Base-by-base conservation (phyloP, 1,284 basidiomycete genomes). In the Fomitopsis betulina region DNA sequence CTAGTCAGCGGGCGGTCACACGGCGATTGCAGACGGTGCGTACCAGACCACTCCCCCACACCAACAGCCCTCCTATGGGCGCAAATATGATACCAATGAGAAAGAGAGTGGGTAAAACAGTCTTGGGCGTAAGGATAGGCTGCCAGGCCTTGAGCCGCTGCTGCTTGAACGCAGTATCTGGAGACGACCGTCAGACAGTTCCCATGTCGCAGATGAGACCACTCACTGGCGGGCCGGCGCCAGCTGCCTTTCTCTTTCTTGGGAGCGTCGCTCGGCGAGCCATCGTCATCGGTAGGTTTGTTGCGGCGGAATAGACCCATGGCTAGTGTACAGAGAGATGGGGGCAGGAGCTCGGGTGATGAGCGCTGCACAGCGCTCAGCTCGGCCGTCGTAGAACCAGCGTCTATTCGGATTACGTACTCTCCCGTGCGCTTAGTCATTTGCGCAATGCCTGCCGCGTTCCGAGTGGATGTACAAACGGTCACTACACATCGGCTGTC, bases 141-240 rank as follows among this genome's bases (percentile, higher is more conserved):
- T 99, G 97, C 97, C 97, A 99, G 68, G 97, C 97, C 78, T 98
- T 98, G 70, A 99, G 84, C 58, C 97, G 92, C 76, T 99, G 97
- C 74, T 99, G 97, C 78, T 98, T 98, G 85, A 98, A 98, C 47
- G 96, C 96, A 54, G 96, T 99, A 76, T 98, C 94, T 84, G 68
- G 39, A 38, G 27, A 47, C 17, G 35, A 55, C 51, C 59, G 54
- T 51, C 42, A 56, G 27, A n/a, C 47, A 15, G 10, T 17, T 51
- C 32, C 49, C 33, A 51, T 9, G 49, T 51, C 17, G 12, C 5
- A 25, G 49, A 27, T 19, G 21, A 39, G 43, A 84, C 32, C 13
- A 33, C 91, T 69, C 66, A 94, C 94, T 96, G 49, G 94, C 94
- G 59, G 94, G 94, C 56, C 91, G 79, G 72, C 86, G 85, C 83